Conservation (phyloP, 257 asterid genomes). For the Orobanche coerulescens region DNA sequence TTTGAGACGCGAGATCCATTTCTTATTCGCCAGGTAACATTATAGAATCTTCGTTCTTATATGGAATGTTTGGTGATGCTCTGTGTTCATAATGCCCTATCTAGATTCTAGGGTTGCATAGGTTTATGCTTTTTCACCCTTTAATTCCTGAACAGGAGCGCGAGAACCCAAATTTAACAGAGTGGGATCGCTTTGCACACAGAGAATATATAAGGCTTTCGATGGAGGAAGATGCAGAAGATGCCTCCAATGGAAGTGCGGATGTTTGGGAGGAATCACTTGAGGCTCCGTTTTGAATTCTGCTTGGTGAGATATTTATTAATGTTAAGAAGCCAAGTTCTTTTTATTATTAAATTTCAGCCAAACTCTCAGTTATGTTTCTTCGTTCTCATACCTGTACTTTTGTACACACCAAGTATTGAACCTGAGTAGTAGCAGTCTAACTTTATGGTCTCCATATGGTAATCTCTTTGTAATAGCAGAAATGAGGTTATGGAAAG, state of each 20-base stretch:
- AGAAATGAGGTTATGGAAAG: neutral
- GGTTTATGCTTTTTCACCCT: conserved; percentile 4
- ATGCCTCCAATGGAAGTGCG: conserved; percentile 97
- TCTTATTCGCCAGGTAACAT: conserved; percentile 87
- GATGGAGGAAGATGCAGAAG: conserved; percentile 99
- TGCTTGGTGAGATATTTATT: conserved; percentile 38
- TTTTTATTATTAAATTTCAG: conserved; percentile 3
- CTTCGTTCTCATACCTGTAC: neutral
- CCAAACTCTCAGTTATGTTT: too few relatives aligned
- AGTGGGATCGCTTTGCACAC: conserved; percentile 99
- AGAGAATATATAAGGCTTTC: conserved; percentile 98
- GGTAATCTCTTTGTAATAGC: neutral
- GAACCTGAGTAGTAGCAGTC: neutral
- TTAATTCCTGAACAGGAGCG: conserved; percentile 60
- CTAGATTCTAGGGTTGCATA: conserved; percentile 15
- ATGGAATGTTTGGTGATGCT: neutral
- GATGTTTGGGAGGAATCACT: conserved; percentile 99
- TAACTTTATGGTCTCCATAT: neutral
- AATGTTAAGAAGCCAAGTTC: conserved; percentile 10
- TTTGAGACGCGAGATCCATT: conserved; percentile 98
- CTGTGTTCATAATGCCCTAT: neutral
- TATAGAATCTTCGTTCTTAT: conserved; percentile 5
- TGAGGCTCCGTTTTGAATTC: conserved; percentile 88
- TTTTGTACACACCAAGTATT: neutral
- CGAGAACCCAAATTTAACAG: conserved; percentile 95